These are phyloP conservation scores for Pichia sporocuriosa DNA, from an alignment of 805 yeast genomes.

Conservation along the genomic window DNA sequence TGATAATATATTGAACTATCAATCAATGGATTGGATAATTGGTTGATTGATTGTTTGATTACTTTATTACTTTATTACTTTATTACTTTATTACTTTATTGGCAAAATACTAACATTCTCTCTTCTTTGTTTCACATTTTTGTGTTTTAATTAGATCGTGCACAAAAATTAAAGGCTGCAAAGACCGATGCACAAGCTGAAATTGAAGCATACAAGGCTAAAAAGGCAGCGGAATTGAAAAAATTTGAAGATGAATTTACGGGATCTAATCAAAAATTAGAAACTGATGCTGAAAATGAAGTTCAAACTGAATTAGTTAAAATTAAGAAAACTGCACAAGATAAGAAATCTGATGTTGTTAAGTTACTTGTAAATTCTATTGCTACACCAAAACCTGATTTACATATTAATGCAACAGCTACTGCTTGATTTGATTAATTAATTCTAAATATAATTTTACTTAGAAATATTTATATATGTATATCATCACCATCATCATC, in stretches of 20 bases:
- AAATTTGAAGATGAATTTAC: constrained; percentile 64
- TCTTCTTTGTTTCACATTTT: neutral
- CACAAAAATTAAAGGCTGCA: constrained; percentile 86
- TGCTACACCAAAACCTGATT: constrained; percentile 69
- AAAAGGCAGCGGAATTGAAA: constrained; percentile 78
- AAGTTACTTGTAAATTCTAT: constrained; percentile 75
- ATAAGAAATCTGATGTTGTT: constrained; percentile 62
- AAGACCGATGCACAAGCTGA: constrained; percentile 89
- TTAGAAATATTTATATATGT: neutral
- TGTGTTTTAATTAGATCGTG: constrained; percentile 68
- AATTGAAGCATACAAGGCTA: constrained; percentile 75
- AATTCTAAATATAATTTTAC: no score
- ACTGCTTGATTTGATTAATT: no score
- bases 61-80: no score
- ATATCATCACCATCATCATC: no score
- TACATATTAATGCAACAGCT: constrained; percentile 54
- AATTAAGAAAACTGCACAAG: constrained; percentile 57
- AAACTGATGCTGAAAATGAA: constrained; percentile 67
- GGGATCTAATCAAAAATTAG: constrained; percentile 70
- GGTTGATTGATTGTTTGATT: no score
- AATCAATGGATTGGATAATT: no score
- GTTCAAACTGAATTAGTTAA: constrained; percentile 62
- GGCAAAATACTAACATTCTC: constrained; percentile 12
- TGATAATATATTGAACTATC: no score
- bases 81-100: no score